These are phyloP conservation scores for Emergomyces pasteurianus DNA, from an alignment of 2,329 filamentous ascomycete species.

Conservation along the genomic window DNA sequence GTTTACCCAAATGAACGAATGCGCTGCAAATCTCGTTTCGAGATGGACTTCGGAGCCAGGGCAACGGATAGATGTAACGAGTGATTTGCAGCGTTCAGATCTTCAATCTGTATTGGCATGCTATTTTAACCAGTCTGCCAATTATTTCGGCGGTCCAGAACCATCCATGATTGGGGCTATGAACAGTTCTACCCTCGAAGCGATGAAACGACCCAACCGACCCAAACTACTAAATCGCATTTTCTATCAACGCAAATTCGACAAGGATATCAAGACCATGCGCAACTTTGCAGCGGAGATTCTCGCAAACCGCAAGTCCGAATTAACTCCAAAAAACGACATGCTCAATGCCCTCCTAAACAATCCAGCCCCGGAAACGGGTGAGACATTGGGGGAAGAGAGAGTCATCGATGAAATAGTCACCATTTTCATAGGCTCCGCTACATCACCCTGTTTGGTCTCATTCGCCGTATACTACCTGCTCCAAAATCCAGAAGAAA, in stretches of 20 bases:
- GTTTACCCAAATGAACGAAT: constrained; percentile 40
- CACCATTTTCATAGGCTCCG: constrained; percentile 53
- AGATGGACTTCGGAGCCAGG: constrained; percentile 34
- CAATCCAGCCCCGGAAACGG: constrained; percentile 50
- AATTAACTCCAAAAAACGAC: constrained; percentile 47
- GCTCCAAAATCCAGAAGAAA: constrained; percentile 48
- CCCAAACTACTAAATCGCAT: constrained; percentile 43
- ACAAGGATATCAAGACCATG: constrained; percentile 41
- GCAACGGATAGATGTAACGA: constrained; percentile 35
- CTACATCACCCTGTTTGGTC: constrained; percentile 57
- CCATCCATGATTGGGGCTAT: constrained; percentile 43
- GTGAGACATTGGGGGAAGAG: constrained; percentile 44
- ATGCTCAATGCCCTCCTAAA: constrained; percentile 49
- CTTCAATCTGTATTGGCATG: constrained; percentile 41
- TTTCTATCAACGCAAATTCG: constrained; percentile 42
- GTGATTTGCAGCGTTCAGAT: constrained; percentile 43
- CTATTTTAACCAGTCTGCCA: constrained; percentile 41
- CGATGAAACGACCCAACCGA: constrained; percentile 43
- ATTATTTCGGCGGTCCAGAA: constrained; percentile 35
- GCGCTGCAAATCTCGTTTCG: constrained; percentile 38
- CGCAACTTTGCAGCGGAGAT: constrained; percentile 45
- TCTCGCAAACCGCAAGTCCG: constrained; percentile 43
- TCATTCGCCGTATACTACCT: constrained; percentile 56
- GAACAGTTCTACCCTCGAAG: constrained; percentile 44
- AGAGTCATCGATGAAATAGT: constrained; percentile 58